These are phyloP conservation scores for Aspergillus pseudoviridinutans DNA, from an alignment of 2,329 filamentous ascomycete genomes.

Conservation along the genomic window DNA sequence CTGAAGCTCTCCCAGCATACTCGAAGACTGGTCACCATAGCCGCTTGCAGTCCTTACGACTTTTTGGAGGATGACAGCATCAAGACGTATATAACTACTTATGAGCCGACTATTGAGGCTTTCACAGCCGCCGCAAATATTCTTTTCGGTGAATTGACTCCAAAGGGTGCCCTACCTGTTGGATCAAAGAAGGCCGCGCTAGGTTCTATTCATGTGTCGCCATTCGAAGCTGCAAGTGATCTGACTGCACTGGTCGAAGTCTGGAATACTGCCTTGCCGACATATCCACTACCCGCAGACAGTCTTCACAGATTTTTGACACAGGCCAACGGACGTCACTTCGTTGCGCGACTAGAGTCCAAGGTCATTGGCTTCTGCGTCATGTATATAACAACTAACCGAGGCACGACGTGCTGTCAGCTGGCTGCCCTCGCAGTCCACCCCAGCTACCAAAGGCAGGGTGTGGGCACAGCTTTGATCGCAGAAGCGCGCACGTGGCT, in stretches of 20 bases:
- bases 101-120: slow-evolving; percentile 43
- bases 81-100: slow-evolving; percentile 42
- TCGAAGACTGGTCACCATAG: slow-evolving; percentile 35
- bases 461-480: slow-evolving; percentile 38
- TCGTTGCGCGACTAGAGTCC: slow-evolving; percentile 27
- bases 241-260: slow-evolving; percentile 25
- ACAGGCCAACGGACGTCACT: slow-evolving; percentile 28
- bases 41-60: slow-evolving; percentile 44
- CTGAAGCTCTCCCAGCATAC: slow-evolving; percentile 27
- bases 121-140: slow-evolving; percentile 38
- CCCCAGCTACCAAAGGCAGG: slow-evolving; percentile 30
- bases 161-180: slow-evolving; percentile 37
- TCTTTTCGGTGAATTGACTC: slow-evolving; percentile 33
- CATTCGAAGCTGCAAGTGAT: slow-evolving; percentile 22
- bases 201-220: slow-evolving; percentile 9
- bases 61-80: slow-evolving; percentile 36
- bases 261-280: slow-evolving; percentile 37
- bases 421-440: slow-evolving; percentile 38
- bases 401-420: slow-evolving; percentile 22
- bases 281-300: slow-evolving; percentile 29
- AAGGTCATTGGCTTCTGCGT: slow-evolving; percentile 37
- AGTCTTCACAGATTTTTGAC: slow-evolving; percentile 26
- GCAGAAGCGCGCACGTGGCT: slow-evolving; percentile 26
- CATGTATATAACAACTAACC: slow-evolving; percentile 26
- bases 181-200: slow-evolving; percentile 13